Percentiles rank a stretch among this genome's conserved stretches.
Evolutionary conservation across 108 stramenopile species (phyloP).

Genomic region (Aureococcus anophagefferens): DNA sequence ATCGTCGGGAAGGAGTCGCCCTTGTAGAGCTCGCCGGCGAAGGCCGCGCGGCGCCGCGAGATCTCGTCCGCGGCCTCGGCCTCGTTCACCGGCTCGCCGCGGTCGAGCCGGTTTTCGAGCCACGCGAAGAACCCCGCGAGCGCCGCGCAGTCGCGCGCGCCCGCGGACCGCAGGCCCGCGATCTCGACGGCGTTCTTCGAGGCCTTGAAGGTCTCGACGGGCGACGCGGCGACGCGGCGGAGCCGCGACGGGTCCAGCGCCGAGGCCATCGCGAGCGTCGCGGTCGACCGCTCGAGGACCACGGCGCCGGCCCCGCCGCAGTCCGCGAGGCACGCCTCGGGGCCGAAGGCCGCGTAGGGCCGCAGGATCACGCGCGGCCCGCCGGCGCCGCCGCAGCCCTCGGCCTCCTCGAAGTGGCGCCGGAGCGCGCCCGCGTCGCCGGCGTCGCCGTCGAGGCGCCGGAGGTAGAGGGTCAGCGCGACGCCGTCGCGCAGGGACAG

Average conservation of each 20-base stretch:
- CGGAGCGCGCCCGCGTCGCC: background rate
- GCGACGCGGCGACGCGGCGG: conserved; percentile 16
- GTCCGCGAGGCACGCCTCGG: conserved; percentile 2
- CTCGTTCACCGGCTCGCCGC: conserved; percentile 28
- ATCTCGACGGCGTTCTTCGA: conserved; percentile 49
- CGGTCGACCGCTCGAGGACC: background rate
- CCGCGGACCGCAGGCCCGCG: conserved; percentile 32
- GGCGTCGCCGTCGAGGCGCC: background rate
- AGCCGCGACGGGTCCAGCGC: conserved; percentile 7
- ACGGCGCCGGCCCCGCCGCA: background rate
- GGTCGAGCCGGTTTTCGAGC: conserved; percentile 24
- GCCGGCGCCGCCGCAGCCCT: background rate
- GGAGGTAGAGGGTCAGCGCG: conserved; percentile 6
- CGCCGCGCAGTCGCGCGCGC: conserved; percentile 44
- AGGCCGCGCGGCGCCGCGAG: conserved; percentile 15
- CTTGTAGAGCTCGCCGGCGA: conserved; percentile 1
- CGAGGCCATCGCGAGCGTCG: conserved; percentile 18
- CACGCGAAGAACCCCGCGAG: conserved; percentile 40
- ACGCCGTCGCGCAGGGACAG: too few relatives aligned
- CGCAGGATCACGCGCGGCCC: background rate
- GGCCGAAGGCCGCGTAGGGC: background rate
- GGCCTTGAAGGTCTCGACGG: conserved; percentile 39
- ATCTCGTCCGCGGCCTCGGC: conserved; percentile 28
- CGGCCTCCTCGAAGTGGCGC: background rate
- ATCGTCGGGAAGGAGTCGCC: conserved; percentile 42